Base-by-base conservation (phyloP, 2,329 filamentous ascomycete genomes). In the Graphilbum ipis-grandicollis region DNA sequence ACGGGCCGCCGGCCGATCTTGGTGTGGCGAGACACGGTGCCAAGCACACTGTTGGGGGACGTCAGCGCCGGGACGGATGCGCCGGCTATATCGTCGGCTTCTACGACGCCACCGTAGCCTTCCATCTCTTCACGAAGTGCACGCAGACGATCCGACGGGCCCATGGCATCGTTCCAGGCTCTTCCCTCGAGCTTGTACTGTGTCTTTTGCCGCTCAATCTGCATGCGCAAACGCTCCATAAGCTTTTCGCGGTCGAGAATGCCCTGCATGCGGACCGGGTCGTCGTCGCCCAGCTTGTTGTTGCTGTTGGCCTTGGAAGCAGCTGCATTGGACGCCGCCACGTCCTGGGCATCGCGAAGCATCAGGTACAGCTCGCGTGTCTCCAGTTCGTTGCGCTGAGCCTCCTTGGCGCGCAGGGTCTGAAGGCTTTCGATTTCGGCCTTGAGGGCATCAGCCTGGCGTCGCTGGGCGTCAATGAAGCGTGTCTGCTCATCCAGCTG, bases 61-160 rank as follows among this genome's bases (percentile, higher is more conserved):
- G 21, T 28, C 15, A 14, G 13, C 6, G 33, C 33, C 10, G 10
- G 8, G 9, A 18, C 23, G 4, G 21, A 19, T 4, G 23, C 19
- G 15, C 23, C 33, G 5, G 34, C 5, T 44, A 64, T 56, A 44
- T 60, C 49, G 37, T 65, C 64, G 33, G 44, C 46, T 32, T 17
- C 26, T 44, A 63, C 57, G 35, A 59, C 59, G 43, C 59, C 50
- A 36, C 46, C 48, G 22, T 39, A 50, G 21, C 66, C 65, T 43
- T 96, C 90, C 90, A 98, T 98, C 57, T 86, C 78, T 57, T 96
- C 88, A 40, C 90, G 79, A 35, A 96, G 66, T 45, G 92, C 88
- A 45, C 90, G 79, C 40, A 98, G 65, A 49, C 86, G 78, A 58
- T 98, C 90, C 32, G 85, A 94, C 12, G 90, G 88, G 26, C 83